phyloP scores from a whole-genome alignment of 345 rosid genomes.

The Trapa bicornis region DNA sequence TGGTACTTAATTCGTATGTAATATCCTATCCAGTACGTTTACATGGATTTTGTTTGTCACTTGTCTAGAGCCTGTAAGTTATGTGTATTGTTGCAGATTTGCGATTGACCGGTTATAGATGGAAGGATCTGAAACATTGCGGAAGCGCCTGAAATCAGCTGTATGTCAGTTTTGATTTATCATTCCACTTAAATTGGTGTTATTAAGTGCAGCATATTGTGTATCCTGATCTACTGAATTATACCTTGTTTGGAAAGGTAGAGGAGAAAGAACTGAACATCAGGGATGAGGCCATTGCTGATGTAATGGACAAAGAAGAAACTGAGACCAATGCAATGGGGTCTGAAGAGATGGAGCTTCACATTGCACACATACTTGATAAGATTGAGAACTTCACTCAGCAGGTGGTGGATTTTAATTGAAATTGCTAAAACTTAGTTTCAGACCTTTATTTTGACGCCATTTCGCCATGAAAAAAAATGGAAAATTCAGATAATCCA shows the following conservation, averaged over 20 bases:
- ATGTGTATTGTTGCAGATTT: neutral
- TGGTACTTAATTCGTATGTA: no score
- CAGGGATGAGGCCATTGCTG: slow-evolving; percentile 20
- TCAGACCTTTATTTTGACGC: neutral
- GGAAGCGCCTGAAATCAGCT: slow-evolving; percentile 52
- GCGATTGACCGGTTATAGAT: slow-evolving; percentile 26
- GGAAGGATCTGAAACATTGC: slow-evolving; percentile 24
- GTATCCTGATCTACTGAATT: neutral
- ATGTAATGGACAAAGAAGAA: slow-evolving; percentile 40
- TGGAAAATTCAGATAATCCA: neutral
- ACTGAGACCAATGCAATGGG: slow-evolving; percentile 32
- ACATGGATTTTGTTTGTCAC: neutral
- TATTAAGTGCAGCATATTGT: neutral
- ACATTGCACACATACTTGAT: slow-evolving; percentile 44
- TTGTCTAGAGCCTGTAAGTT: neutral
- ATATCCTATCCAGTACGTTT: neutral
- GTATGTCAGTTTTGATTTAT: slow-evolving; percentile 20
- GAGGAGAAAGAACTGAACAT: slow-evolving; percentile 33
- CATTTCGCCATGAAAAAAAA: neutral
- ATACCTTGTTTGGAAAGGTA: slow-evolving; percentile 18
- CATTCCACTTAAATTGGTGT: neutral
- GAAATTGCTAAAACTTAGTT: neutral
- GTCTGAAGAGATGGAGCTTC: slow-evolving; percentile 75
- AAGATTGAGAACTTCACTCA: slow-evolving; percentile 75
- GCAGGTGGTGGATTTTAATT: slow-evolving; percentile 23